Evolutionary conservation across 192 early-diverging fungal genomes (phyloP).

Genomic region (Coemansia javaensis): DNA sequence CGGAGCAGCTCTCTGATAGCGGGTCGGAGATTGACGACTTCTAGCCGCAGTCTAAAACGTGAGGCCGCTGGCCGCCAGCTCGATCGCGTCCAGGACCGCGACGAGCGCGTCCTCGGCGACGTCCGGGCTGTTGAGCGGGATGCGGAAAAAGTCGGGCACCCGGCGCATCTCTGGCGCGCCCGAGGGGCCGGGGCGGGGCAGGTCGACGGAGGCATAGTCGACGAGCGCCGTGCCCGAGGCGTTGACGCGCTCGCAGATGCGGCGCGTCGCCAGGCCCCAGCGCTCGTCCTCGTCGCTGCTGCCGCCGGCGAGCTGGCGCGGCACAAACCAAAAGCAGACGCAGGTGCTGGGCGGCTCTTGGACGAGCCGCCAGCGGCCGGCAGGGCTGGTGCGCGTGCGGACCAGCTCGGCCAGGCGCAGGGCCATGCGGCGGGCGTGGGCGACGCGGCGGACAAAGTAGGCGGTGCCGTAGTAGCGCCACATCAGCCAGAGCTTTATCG

Average conservation of each 20-base stretch:
- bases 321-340: constrained; percentile 54
- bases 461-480: constrained; percentile 71
- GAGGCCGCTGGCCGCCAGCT: constrained; percentile 24
- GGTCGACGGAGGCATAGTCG: constrained; percentile 59
- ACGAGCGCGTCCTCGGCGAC: constrained; percentile 51
- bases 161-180: constrained; percentile 16
- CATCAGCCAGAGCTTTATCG: constrained; percentile 63
- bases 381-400: constrained; percentile 1
- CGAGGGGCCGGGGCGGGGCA: background rate
- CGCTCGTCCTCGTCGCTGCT: background rate
- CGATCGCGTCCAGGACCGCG: constrained; percentile 55
- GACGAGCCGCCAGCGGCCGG: constrained; percentile 48
- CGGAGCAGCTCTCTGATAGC: constrained; percentile 25
- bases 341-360: constrained; percentile 24
- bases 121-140: constrained; percentile 64
- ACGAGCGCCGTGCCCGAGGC: constrained; percentile 58
- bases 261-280: constrained; percentile 50
- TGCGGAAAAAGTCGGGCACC: constrained; percentile 64
- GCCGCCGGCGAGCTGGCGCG: background rate
- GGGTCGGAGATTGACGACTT: constrained; percentile 36
- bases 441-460: constrained; percentile 57
- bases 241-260: constrained; percentile 38
- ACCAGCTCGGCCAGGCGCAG: constrained; percentile 35
- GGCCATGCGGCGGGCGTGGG: constrained; percentile 55
- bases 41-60: background rate